Evolutionary conservation across 2,329 filamentous ascomycete species (phyloP), one percentile per base, ranked within the genome.

Genomic region (Fusarium concolor): DNA sequence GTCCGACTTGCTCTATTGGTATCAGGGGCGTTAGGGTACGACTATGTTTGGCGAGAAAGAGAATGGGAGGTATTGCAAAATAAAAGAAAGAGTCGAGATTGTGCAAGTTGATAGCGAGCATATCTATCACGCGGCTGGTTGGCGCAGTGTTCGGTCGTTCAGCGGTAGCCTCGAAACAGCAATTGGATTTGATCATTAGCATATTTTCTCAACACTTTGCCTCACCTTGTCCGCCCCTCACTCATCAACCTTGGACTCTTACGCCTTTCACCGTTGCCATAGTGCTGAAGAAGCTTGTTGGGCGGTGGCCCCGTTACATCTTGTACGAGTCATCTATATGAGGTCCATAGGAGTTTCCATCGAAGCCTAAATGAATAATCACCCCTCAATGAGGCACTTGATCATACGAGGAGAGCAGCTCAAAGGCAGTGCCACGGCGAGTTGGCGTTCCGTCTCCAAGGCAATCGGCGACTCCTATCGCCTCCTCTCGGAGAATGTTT

Each of bases 51-150:
- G 50, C 50, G 54, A 53, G 67, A 73, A 66, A 69, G 67, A 69
- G 63, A 70, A 61, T 54, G 65, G 55, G 67, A 62, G 59, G 54
- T 55, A 65, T 46, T 59, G 61, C 62, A 62, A 73, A 72, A 69
- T 64, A 62, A 60, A 71, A 67, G 63, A 56, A 45, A 62, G 56
- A 58, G 50, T 50, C 42, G 46, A 73, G 67, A 61, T 47, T 73
- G 67, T 68, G 71, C 70, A 75, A 77, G 72, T 74, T 74, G 73
- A 76, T 76, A 77, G 76, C 76, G 76, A 77, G 75, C 72, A 78
- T 67, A 75, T 75, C 69, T 71, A 71, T 74, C 73, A 76, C 67
- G 71, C 74, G 74, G 71, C 64, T 59, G 47, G 53, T 61, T 67
- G 69, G 67, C 65, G 70, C 70, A 70, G 71, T 68, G 62, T 71